These are phyloP conservation scores for Dendryphion nanum DNA, from an alignment of 2,329 filamentous ascomycete species.

Conservation along the genomic window DNA sequence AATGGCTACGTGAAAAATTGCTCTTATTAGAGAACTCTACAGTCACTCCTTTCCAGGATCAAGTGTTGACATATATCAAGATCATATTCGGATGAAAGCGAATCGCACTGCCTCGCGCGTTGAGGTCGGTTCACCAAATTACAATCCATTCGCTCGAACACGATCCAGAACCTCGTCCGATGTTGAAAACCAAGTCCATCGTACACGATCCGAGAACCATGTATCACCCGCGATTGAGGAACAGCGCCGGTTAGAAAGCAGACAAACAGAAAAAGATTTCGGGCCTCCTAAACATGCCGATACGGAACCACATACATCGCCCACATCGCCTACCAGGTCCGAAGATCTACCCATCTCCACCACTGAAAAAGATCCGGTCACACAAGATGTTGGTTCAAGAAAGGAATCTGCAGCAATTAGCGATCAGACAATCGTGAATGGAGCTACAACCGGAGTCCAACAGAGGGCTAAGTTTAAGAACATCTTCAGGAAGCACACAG, in stretches of 20 bases:
- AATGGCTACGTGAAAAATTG: too few relatives aligned
- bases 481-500: conserved; percentile 25
- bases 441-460: conserved; percentile 8
- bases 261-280: conserved; percentile 29
- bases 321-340: conserved; percentile 10
- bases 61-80: too few relatives aligned
- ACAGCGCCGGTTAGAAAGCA: conserved; percentile 21
- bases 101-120: conserved; percentile 33
- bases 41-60: too few relatives aligned
- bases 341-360: conserved; percentile 9
- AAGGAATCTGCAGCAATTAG: conserved; percentile 20
- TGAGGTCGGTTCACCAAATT: conserved; percentile 23
- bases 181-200: conserved; percentile 24
- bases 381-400: conserved; percentile 6
- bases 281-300: conserved; percentile 24
- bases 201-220: conserved; percentile 25
- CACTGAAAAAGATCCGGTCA: not conserved
- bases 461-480: conserved; percentile 29
- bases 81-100: conserved; percentile 36
- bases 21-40: too few relatives aligned
- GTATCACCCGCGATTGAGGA: conserved; percentile 23
- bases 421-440: conserved; percentile 21
- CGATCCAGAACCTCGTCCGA: conserved; percentile 27
- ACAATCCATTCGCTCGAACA: conserved; percentile 35
- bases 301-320: conserved; percentile 26